Percentiles rank a stretch among this genome's conserved stretches.
Conservation (phyloP, 768 basidiomycete species). For the Trichaptum fuscoviolaceum region DNA sequence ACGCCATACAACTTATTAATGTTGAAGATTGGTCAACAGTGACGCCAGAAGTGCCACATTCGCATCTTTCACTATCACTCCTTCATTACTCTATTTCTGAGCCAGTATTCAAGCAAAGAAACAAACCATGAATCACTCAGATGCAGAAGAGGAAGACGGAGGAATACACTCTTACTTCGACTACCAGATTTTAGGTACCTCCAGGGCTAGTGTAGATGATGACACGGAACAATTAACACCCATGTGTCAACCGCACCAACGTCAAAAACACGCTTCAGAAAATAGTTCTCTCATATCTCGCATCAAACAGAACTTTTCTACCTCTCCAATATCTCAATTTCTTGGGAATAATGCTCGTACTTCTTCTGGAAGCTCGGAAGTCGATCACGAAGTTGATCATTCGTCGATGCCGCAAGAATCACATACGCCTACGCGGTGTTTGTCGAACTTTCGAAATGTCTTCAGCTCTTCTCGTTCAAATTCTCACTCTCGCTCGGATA, state of each 20-base stretch:
- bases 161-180: neutral
- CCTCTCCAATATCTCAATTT: neutral
- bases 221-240: neutral
- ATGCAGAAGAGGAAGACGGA: neutral
- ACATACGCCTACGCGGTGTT: neutral
- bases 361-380: neutral
- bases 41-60: neutral
- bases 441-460: neutral
- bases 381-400: neutral
- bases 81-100: neutral
- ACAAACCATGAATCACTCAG: neutral
- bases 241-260: neutral
- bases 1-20: neutral
- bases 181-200: neutral
- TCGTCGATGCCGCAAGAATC: neutral
- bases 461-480: neutral
- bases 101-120: neutral
- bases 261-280: neutral
- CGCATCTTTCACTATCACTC: neutral
- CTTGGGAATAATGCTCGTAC: neutral
- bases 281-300: conserved; percentile 2
- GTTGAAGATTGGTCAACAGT: neutral
- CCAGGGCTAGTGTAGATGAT: conserved; percentile 1
- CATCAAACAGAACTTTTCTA: neutral
- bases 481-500: neutral